Conservation (phyloP, 352 stramenopile genomes). For the Phytophthora ohioensis region DNA sequence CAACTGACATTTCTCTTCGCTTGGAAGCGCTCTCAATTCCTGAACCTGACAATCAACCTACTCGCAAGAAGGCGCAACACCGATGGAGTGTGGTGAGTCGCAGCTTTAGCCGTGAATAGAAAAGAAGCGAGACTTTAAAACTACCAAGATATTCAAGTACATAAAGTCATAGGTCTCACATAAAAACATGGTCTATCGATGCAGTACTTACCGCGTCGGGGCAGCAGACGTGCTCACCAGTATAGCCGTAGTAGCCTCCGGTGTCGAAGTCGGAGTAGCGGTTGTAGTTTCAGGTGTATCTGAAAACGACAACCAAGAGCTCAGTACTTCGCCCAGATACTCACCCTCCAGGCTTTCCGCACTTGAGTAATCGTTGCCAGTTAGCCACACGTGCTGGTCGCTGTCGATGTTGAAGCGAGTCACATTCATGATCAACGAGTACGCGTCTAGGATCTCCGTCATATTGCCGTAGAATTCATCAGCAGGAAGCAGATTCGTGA, state of each 20-base stretch:
- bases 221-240: too few relatives aligned
- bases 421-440: conserved; percentile 21
- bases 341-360: conserved; percentile 29
- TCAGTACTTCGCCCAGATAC: conserved; percentile 3
- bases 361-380: conserved; percentile 15
- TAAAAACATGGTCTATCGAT: conserved; percentile 9
- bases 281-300: too few relatives aligned
- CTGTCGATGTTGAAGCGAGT: conserved; percentile 33
- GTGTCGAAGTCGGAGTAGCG: too few relatives aligned
- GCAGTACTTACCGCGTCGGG: not conserved
- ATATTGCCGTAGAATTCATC: conserved; percentile 49
- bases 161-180: conserved; percentile 4
- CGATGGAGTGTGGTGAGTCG: too few relatives aligned
- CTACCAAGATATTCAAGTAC: not conserved
- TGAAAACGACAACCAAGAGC: not conserved
- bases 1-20: too few relatives aligned
- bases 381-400: conserved; percentile 26
- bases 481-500: conserved; percentile 40
- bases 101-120: too few relatives aligned
- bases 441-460: conserved; percentile 45
- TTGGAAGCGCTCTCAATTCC: too few relatives aligned
- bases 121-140: not conserved
- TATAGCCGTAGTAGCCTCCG: too few relatives aligned
- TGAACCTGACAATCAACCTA: too few relatives aligned
- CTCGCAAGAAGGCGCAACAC: too few relatives aligned